phyloP scores from a whole-genome alignment of 2,329 filamentous ascomycete genomes.

The Fusarium graminum region DNA sequence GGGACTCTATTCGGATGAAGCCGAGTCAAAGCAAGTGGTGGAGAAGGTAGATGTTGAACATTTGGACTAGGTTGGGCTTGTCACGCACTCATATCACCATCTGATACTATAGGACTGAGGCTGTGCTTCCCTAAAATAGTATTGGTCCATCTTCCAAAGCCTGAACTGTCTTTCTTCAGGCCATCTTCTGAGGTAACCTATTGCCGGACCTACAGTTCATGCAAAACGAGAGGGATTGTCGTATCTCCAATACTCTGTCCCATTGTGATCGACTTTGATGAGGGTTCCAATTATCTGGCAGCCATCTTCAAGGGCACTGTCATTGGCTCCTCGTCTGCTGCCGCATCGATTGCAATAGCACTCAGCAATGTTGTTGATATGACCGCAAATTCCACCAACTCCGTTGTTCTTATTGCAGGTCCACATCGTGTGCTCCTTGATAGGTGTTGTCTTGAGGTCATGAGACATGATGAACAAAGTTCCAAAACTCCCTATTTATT shows the following conservation, averaged over 20 bases:
- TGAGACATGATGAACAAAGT: background rate
- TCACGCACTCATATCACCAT: too few species aligned
- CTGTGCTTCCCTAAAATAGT: background rate
- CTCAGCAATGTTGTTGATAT: background rate
- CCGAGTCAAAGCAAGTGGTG: slow-evolving; percentile 9
- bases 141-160: background rate
- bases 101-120: too few species aligned
- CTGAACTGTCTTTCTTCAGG: background rate
- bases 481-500: background rate
- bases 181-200: background rate
- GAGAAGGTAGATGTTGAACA: slow-evolving; percentile 27
- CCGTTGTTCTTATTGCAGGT: background rate
- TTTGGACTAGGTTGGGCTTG: background rate
- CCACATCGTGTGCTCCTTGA: slow-evolving; percentile 8
- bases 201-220: background rate
- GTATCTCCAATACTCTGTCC: slow-evolving; percentile 1
- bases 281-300: background rate
- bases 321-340: background rate
- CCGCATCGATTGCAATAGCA: background rate
- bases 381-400: background rate
- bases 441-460: background rate
- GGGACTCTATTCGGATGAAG: slow-evolving; percentile 14
- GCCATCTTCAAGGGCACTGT: background rate
- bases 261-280: background rate
- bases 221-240: background rate